Conservation (phyloP, 202 grass and related monocot genomes). For the Panicum virgatum region DNA sequence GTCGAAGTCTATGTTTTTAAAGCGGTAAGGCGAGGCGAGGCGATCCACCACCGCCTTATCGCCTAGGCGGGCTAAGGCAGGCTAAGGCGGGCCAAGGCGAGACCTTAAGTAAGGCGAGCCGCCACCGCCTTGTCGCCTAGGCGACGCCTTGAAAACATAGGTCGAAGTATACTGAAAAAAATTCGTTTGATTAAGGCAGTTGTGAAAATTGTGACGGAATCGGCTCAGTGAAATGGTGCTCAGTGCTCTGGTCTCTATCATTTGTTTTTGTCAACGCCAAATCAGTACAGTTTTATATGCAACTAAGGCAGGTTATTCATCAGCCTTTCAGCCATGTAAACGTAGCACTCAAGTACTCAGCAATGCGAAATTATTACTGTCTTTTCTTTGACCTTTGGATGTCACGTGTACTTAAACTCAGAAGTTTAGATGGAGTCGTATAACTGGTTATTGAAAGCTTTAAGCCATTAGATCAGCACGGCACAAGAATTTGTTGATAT, state of each 20-base stretch:
- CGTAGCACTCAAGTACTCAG: neutral
- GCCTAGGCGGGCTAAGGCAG: too few species aligned
- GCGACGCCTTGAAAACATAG: too few species aligned
- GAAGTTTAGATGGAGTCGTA: neutral
- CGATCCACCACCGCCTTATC: too few species aligned
- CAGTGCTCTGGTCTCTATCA: too few species aligned
- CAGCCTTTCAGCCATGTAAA: neutral
- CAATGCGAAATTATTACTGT: neutral
- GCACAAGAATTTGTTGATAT: neutral
- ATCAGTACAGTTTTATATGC: neutral
- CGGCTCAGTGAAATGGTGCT: neutral
- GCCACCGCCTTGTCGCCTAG: too few species aligned
- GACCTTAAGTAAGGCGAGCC: too few species aligned
- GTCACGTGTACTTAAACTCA: neutral
- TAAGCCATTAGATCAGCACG: neutral
- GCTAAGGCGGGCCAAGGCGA: too few species aligned
- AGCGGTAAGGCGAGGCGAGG: too few species aligned
- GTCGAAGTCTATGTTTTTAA: too few species aligned
- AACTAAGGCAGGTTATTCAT: neutral
- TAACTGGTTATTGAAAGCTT: slow-evolving; percentile 1
- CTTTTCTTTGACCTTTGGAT: neutral
- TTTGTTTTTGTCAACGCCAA: neutral
- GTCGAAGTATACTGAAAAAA: too few species aligned
- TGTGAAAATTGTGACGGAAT: neutral
- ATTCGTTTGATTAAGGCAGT: neutral